Evolutionary conservation across 2,329 filamentous ascomycete species (phyloP).

Genomic region (Alternaria ethzedia): DNA sequence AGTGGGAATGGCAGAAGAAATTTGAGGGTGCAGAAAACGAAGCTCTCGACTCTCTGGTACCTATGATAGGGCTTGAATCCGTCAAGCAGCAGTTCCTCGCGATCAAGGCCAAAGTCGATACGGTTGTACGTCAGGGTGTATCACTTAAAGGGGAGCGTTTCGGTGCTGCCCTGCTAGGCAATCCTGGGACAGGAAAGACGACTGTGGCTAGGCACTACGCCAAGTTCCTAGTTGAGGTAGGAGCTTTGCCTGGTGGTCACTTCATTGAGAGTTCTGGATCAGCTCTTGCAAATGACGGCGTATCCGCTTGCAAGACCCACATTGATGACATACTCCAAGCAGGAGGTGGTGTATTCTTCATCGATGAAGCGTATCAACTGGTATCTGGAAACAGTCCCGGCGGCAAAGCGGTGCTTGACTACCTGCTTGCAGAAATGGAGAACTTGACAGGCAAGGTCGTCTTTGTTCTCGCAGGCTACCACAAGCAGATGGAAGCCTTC

Average conservation of each 20-base stretch:
- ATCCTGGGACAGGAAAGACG: conserved; percentile 79
- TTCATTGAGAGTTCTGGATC: conserved; percentile 75
- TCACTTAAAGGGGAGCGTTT: conserved; percentile 66
- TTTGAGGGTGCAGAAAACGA: conserved; percentile 58
- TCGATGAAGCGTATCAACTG: conserved; percentile 82
- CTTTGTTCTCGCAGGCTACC: conserved; percentile 76
- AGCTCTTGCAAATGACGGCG: conserved; percentile 67
- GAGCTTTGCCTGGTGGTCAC: conserved; percentile 64
- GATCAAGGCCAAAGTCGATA: conserved; percentile 70
- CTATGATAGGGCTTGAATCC: conserved; percentile 68
- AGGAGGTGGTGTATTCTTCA: conserved; percentile 74
- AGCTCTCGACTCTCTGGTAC: conserved; percentile 69
- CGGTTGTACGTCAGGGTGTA: conserved; percentile 62
- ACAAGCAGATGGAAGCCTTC: conserved; percentile 76
- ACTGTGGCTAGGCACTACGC: conserved; percentile 76
- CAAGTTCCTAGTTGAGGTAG: conserved; percentile 67
- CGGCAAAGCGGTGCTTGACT: conserved; percentile 71
- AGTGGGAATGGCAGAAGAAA: conserved; percentile 69
- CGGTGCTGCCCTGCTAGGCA: conserved; percentile 69
- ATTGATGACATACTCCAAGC: conserved; percentile 63
- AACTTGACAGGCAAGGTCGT: conserved; percentile 72
- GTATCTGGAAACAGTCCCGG: conserved; percentile 63
- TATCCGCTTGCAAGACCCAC: conserved; percentile 63
- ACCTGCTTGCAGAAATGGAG: conserved; percentile 74
- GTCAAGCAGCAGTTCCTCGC: conserved; percentile 69